Base-by-base conservation (phyloP, 1,284 basidiomycete species). In the Hypsizygus ulmarius region DNA sequence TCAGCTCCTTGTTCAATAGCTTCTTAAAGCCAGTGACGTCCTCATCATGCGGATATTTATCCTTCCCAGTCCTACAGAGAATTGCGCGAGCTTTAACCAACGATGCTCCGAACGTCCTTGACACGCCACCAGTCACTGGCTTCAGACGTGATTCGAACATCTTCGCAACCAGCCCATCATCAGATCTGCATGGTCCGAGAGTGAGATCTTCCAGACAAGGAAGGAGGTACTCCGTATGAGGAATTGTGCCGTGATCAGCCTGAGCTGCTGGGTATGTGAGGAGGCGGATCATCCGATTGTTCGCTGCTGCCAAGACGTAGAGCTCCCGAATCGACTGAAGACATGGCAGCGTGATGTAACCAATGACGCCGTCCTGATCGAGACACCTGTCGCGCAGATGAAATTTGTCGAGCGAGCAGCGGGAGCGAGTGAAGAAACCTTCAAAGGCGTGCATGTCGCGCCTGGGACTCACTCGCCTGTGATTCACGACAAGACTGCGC, bases 351-450 rank as follows among this genome's bases (percentile, higher is more conserved):
- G 12, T 21, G 29, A 47, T 14, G 34, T 47, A 47, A 3, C 14
- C 11, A 2, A 42, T 41, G 27, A 38, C 33, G 15, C n/a, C 30
- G 5, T 21, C 10, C 19, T 39, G 14, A 12, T 6, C 18, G 15
- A 21, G 37, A 15, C 27, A 40, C 11, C 46, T 27, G 16, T 47
- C 46, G 27, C 42, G 41, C 14, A 47, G n/a, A 39, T 39, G 37
- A 27, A 47, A 37, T 2, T 33, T 21, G 19, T 47, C 46, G 10
- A 47, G 46, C 7, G 46, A 37, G 35, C 46, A 47, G 14, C 40
- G 15, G 8, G 46, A 47, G 2, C 46, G 46, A 19, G 25, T 29
- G 16, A 39, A 47, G 40, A 47, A 47, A 11, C 37, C 33, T 19
- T 47, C 39, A 15, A 47, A 16, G 5, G 39, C 34, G 12, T 30